phyloP scores from a whole-genome alignment of 345 rosid genomes.

The Lagerstroemia speciosa region DNA sequence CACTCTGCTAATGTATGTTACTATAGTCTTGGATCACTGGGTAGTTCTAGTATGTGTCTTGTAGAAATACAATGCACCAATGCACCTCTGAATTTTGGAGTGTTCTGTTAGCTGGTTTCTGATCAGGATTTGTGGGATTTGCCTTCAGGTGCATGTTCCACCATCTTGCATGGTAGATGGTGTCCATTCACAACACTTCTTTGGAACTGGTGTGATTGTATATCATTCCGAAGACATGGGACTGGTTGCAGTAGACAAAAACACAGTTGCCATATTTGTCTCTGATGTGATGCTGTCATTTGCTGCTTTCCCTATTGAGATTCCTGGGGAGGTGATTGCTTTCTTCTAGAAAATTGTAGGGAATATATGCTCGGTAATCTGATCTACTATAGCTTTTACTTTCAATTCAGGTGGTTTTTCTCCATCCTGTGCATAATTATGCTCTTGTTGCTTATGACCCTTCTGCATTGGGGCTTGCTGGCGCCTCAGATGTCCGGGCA shows the following conservation, averaged over 20 bases:
- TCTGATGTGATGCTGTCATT: slow-evolving; percentile 94
- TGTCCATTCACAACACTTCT: slow-evolving; percentile 67
- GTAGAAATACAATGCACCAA: too few species aligned
- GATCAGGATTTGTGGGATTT: background rate
- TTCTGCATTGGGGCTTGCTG: slow-evolving; percentile 57
- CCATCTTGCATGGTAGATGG: slow-evolving; percentile 91
- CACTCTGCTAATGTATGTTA: too few species aligned
- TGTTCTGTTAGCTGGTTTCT: background rate
- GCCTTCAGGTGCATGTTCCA: slow-evolving; percentile 85
- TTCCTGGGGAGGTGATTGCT: slow-evolving; percentile 84
- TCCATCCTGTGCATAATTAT: slow-evolving; percentile 94
- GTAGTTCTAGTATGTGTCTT: too few species aligned
- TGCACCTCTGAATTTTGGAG: background rate
- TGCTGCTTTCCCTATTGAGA: slow-evolving; percentile 93
- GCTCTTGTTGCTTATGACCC: slow-evolving; percentile 92
- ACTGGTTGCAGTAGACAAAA: slow-evolving; percentile 86
- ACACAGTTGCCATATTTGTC: slow-evolving; percentile 71
- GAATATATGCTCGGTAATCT: background rate
- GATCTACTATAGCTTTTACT: slow-evolving; percentile 18
- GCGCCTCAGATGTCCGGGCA: slow-evolving; percentile 67
- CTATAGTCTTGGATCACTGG: too few species aligned
- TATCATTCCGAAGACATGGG: slow-evolving; percentile 86
- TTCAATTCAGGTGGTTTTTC: slow-evolving; percentile 68
- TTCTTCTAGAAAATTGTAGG: background rate
- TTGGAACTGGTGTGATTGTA: slow-evolving; percentile 85